Evolutionary conservation across 306 rosid species (phyloP).

Genomic region (Fragaria nilgerrensis): DNA sequence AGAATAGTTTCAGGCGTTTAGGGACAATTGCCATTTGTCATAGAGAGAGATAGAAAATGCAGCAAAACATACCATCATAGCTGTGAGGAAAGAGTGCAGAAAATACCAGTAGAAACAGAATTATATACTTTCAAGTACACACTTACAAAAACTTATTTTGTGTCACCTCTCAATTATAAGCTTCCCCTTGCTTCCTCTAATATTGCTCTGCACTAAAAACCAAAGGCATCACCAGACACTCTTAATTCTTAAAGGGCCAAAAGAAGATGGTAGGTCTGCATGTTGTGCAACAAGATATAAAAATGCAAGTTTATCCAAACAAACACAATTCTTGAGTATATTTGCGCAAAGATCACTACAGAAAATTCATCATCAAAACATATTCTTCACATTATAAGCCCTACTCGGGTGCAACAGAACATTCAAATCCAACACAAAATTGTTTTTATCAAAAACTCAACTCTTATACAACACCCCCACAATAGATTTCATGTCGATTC

Average conservation of each 20-base stretch:
- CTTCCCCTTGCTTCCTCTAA: not conserved
- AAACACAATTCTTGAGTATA: not conserved
- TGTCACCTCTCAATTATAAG: not conserved
- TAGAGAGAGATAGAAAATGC: not conserved
- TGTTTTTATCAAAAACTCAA: slow-evolving; percentile 35
- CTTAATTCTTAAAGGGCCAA: not conserved
- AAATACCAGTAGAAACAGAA: not conserved
- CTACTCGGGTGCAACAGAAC: slow-evolving; percentile 37
- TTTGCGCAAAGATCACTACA: not conserved
- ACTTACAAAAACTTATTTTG: no score
- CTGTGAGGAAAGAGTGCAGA: not conserved
- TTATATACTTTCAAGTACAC: not conserved
- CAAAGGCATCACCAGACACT: not conserved
- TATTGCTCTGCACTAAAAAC: not conserved
- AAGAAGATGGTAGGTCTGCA: not conserved
- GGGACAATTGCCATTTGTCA: not conserved
- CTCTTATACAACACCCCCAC: slow-evolving; percentile 40
- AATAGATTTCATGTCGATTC: slow-evolving; percentile 40
- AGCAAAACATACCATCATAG: not conserved
- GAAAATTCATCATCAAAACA: not conserved
- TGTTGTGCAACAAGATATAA: not conserved
- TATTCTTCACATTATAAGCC: slow-evolving; percentile 9
- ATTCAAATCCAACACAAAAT: slow-evolving; percentile 13
- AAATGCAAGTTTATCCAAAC: not conserved
- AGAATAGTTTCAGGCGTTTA: not conserved